Evolutionary conservation across 331 rosid species (phyloP).

Genomic region (Malus hybrid): DNA sequence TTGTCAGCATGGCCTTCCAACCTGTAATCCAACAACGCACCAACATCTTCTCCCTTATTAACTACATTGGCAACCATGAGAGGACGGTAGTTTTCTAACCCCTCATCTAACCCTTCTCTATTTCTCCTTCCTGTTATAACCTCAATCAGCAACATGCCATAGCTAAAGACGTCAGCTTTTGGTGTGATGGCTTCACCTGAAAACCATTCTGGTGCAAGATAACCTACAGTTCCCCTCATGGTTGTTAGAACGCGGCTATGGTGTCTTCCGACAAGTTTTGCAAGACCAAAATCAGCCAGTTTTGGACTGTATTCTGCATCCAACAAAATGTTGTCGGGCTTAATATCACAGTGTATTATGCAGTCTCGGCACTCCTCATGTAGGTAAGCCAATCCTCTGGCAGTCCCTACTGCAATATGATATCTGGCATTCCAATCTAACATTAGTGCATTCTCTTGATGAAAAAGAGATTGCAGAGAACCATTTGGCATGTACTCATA

Average conservation of each 20-base stretch:
- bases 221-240: conserved; percentile 35
- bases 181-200: conserved; percentile 26
- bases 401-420: conserved; percentile 23
- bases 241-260: conserved; percentile 21
- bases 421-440: conserved; percentile 25
- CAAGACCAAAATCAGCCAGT: conserved; percentile 34
- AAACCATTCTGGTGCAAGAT: conserved; percentile 38
- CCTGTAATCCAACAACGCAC: conserved; percentile 7
- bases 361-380: conserved; percentile 32
- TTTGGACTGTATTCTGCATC: conserved; percentile 21
- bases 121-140: conserved; percentile 25
- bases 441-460: not conserved
- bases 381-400: conserved; percentile 31
- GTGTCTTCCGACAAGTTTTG: conserved; percentile 19
- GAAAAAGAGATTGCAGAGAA: conserved; percentile 24
- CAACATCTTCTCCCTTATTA: conserved; percentile 7
- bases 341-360: conserved; percentile 31
- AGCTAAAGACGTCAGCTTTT: conserved; percentile 31
- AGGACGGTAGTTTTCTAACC: conserved; percentile 17
- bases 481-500: conserved; percentile 17
- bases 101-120: conserved; percentile 11
- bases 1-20: conserved; percentile 3
- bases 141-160: conserved; percentile 25
- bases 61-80: conserved; percentile 10
- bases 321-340: conserved; percentile 32